Evolutionary conservation across 352 stramenopile genomes (phyloP), one percentile per base, ranked within the genome.

Genomic region (Phytopythium boreale): DNA sequence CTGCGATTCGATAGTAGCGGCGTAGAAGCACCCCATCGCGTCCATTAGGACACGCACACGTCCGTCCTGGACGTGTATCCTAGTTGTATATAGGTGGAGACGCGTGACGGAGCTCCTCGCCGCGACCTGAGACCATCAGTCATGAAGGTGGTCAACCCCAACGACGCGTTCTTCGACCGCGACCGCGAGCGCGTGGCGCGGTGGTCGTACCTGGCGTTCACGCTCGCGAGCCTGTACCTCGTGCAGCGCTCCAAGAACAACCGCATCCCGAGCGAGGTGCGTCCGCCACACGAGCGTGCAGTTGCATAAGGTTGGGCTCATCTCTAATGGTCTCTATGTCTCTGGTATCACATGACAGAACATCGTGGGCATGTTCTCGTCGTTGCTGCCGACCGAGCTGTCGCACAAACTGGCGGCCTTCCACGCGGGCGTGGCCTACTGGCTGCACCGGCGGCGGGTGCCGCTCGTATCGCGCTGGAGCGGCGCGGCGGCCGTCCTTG

Each of bases 381-480:
- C 71, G 41, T 52, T 87, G 57, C 51, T 84, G 56, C 78, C 78
- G 22, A 79, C 76, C 5, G 78, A 87, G 66, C 74, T 87, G 4
- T 68, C 78, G 36, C 74, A 87, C 71, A 83, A 84, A 50, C 63
- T 87, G 14, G 57, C 74, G 34, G 68, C 74, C 34, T 37, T 78
- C 47, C 76, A 87, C 64, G 67, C 70, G 24, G 80, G 65, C 63
- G 55, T 82, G 5, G 63, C 70, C 22, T 67, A 65, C 1, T 72
- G 70, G 59, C 63, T 87, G 34, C 65, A 76, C 27, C 74, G 76
- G 58, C 79, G 77, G 64, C 74, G 77, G 31, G 63, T 79, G 41
- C 76, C 78, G 11, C 75, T 88, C 20, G 70, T 86, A n/a, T 79
- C 78, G 31, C 67, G 65, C 24, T 87, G 77, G 78, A 79, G 76